These are phyloP conservation scores for Scleroderma citrinum DNA, from an alignment of 768 basidiomycete species.

Conservation along the genomic window DNA sequence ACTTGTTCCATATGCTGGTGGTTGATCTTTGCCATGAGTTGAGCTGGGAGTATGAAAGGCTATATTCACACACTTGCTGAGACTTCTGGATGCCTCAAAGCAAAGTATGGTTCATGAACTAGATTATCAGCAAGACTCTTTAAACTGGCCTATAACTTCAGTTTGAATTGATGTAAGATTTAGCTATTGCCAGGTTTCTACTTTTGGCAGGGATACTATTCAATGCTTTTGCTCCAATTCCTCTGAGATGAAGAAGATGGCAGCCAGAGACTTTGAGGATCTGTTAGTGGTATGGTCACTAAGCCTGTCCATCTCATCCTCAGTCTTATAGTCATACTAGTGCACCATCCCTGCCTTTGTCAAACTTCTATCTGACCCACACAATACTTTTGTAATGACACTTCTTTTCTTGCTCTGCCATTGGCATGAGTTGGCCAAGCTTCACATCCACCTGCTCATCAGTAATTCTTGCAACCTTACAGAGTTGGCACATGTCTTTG, in stretches of 20 bases:
- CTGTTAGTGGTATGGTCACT: slow-evolving; percentile 25
- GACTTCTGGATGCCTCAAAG: slow-evolving; percentile 5
- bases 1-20: slow-evolving; percentile 12
- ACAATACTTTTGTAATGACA: too few relatives aligned
- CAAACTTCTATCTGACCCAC: too few relatives aligned
- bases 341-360: too few relatives aligned
- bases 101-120: too few relatives aligned
- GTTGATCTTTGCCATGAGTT: slow-evolving; percentile 22
- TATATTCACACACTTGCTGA: slow-evolving; percentile 17
- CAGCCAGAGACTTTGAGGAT: slow-evolving; percentile 36
- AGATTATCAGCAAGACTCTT: too few relatives aligned
- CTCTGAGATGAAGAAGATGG: slow-evolving; percentile 29
- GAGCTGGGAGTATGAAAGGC: slow-evolving; percentile 22
- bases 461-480: too few relatives aligned
- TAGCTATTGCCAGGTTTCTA: background rate
- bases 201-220: slow-evolving; percentile 3
- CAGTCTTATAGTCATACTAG: too few relatives aligned
- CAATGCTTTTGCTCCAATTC: slow-evolving; percentile 26
- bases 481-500: too few relatives aligned
- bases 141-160: too few relatives aligned
- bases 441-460: background rate
- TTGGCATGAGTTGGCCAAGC: background rate
- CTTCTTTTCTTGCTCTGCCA: background rate
- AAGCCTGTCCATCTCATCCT: background rate
- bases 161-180: too few relatives aligned